Base-by-base conservation (phyloP, 1,139 yeast species). In the Saccharomycopsis phalli region DNA sequence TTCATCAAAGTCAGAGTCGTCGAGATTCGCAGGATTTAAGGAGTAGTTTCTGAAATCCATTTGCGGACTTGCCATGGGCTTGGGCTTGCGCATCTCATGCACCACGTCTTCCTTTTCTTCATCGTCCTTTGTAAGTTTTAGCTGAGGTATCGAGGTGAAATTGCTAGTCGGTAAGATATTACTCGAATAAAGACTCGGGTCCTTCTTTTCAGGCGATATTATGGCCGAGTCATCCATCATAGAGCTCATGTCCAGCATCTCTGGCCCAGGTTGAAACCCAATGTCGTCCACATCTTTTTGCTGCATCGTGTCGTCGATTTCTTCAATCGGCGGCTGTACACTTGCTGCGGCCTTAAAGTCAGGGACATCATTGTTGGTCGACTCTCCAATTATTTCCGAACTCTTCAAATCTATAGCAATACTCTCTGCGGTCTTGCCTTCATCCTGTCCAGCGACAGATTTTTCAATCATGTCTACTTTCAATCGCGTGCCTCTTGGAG, bases 181-280 rank as follows among this genome's bases (percentile, higher is more conserved):
- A 18, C 37, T 37, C 4, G 39, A 31, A 29, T 44, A 44, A 28
- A 44, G 32, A 2, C 44, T 27, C 8, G 47, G 47, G 28, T 44
- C 47, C 32, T 44, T 44, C 31, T 44, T 44, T 16, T 41, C 47
- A 2, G 47, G 47, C 6, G 47, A 44, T 6, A 44, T 36, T 3
- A 44, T 39, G 4, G 36, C 47, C 13, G 43, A 39, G 14, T 41
- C 47, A 3, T 41, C 44, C 11, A 35, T 23, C 4, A 36, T 6
- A 11, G 40, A 36, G 21, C 35, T 31, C 10, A 21, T 8, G 21
- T 39, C 42, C 34, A 35, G 39, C 3, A 30, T 33, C 10, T 22
- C 25, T 7, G 25, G 25, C 8, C n/a, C 29, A 4, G 29, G 29
- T 8, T 5, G 13, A 31, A 18, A 18, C 31, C 16, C 31, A 28